Evolutionary conservation across 2,329 filamentous ascomycete genomes (phyloP).

Genomic region (Alternaria metachromatica): DNA sequence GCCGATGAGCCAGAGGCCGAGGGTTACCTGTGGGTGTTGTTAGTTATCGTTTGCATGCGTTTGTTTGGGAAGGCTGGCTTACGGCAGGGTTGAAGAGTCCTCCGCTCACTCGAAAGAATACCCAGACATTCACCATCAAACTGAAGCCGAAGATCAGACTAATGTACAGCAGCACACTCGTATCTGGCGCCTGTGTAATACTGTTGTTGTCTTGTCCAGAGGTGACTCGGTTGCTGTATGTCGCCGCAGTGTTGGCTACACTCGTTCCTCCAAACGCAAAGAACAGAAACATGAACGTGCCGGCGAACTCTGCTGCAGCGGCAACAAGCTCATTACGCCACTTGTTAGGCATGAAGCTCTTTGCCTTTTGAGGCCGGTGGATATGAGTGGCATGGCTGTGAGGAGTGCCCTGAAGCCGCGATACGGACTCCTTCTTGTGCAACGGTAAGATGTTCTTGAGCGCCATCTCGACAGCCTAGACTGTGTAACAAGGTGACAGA

Average conservation of each 20-base stretch:
- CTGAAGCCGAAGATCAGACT: constrained; percentile 48
- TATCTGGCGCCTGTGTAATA: constrained; percentile 42
- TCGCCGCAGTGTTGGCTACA: constrained; percentile 45
- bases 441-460: constrained; percentile 17
- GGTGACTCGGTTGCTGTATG: constrained; percentile 23
- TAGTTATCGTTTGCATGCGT: too few relatives aligned
- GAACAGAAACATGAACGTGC: constrained; percentile 52
- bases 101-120: constrained; percentile 49
- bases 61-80: constrained; percentile 16
- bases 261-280: constrained; percentile 49
- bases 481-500: background rate
- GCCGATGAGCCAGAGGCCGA: constrained; percentile 47
- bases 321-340: constrained; percentile 49
- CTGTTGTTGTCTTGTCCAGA: constrained; percentile 26
- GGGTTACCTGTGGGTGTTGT: constrained; percentile 35
- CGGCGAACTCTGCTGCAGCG: constrained; percentile 46
- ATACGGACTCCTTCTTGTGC: constrained; percentile 9
- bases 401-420: background rate
- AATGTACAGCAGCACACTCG: constrained; percentile 46
- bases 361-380: background rate
- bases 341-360: constrained; percentile 6
- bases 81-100: constrained; percentile 52
- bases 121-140: constrained; percentile 50
- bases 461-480: constrained; percentile 6
- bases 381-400: background rate